These are phyloP conservation scores for Metarhizium brunneum DNA, from an alignment of 2,329 filamentous ascomycete genomes.

Conservation along the genomic window DNA sequence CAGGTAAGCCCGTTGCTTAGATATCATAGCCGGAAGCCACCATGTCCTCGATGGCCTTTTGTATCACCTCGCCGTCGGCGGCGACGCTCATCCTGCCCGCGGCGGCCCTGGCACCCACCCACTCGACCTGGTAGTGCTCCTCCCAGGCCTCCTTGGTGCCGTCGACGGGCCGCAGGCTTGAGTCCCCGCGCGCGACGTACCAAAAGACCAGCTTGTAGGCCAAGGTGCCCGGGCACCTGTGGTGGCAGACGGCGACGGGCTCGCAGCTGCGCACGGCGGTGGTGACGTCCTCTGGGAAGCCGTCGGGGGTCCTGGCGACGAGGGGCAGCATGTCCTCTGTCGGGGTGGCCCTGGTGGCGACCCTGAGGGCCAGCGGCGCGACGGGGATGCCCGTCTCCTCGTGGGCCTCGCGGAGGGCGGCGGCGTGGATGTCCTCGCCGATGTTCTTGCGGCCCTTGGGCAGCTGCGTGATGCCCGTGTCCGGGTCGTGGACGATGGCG, in stretches of 20 bases:
- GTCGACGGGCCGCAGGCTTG: constrained; percentile 12
- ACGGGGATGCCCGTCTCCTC: constrained; percentile 38
- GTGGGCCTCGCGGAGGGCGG: constrained; percentile 36
- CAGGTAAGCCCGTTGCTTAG: constrained; percentile 1
- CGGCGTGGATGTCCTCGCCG: constrained; percentile 29
- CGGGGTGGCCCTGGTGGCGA: constrained; percentile 25
- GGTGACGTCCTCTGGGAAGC: constrained; percentile 15
- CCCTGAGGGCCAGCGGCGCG: constrained; percentile 26
- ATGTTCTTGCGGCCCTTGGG: constrained; percentile 41
- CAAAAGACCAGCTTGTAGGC: constrained; percentile 31
- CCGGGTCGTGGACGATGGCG: constrained; percentile 33
- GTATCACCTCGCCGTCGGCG: constrained; percentile 16
- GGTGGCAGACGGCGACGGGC: constrained; percentile 25
- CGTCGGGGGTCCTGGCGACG: neutral
- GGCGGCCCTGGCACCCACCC: constrained; percentile 15
- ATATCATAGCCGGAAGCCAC: constrained; percentile 16
- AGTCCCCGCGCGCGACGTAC: constrained; percentile 26
- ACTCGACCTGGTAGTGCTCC: constrained; percentile 12
- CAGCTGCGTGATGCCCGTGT: constrained; percentile 33
- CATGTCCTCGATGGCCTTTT: constrained; percentile 18
- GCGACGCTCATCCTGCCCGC: constrained; percentile 13
- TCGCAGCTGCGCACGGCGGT: constrained; percentile 23
- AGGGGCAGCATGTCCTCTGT: constrained; percentile 14
- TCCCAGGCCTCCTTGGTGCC: constrained; percentile 24
- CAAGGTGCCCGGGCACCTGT: constrained; percentile 24